A percentile compares a stretch with the other conserved stretches of the same genome.
These are phyloP conservation scores for Podila verticillata DNA, from an alignment of 192 early-diverging fungal genomes.

Conservation along the genomic window DNA sequence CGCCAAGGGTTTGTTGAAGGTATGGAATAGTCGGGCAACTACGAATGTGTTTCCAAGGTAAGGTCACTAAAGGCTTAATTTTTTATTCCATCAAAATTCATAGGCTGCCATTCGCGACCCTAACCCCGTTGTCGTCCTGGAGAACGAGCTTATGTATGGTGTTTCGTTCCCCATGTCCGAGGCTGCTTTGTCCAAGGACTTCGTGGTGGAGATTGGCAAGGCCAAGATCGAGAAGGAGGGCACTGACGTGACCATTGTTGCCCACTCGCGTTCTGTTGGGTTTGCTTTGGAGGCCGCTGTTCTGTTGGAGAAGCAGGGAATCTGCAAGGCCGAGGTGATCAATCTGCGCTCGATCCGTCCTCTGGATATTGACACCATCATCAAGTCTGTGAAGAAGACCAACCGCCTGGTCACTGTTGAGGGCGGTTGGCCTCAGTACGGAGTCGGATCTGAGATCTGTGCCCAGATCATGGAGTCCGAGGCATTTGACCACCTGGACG, in stretches of 20 bases:
- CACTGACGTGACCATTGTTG: slow-evolving; percentile 91
- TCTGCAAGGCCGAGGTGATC: slow-evolving; percentile 88
- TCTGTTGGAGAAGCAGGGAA: slow-evolving; percentile 81
- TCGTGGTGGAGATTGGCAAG: slow-evolving; percentile 93
- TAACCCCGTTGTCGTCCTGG: slow-evolving; percentile 95
- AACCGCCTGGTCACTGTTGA: slow-evolving; percentile 96
- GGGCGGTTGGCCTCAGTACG: slow-evolving; percentile 94
- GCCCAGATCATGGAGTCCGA: slow-evolving; percentile 98
- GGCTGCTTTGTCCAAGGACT: slow-evolving; percentile 76
- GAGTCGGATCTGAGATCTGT: slow-evolving; percentile 94
- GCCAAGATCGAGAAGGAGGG: slow-evolving; percentile 81
- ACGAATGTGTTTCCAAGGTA: no score
- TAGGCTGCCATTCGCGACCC: slow-evolving; percentile 96
- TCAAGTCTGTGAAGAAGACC: slow-evolving; percentile 97
- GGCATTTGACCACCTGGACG: slow-evolving; percentile 95
- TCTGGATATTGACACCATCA: slow-evolving; percentile 89
- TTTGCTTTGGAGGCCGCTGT: slow-evolving; percentile 89
- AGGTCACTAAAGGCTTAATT: no score
- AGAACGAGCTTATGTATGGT: slow-evolving; percentile 99
- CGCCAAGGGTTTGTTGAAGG: slow-evolving; percentile 95
- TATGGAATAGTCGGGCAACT: slow-evolving; percentile 14
- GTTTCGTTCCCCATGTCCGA: slow-evolving; percentile 84
- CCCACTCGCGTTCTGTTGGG: slow-evolving; percentile 91
- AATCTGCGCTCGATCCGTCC: slow-evolving; percentile 98
- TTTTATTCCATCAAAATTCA: background rate